Conservation (phyloP, 352 stramenopile species). For the Elongisporangium senticosum region DNA sequence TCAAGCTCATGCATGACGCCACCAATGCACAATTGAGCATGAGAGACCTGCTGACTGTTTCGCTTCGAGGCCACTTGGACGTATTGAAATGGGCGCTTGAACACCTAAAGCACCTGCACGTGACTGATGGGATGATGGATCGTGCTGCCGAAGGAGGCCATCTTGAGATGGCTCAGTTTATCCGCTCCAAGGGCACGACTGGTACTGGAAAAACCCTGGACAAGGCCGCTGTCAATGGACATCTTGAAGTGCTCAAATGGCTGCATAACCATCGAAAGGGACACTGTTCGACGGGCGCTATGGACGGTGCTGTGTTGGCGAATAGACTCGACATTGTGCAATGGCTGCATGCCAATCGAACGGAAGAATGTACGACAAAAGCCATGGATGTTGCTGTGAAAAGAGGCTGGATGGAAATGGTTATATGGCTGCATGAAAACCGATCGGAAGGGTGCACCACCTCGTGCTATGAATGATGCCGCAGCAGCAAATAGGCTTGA, state of each 20-base stretch:
- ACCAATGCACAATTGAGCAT: no score
- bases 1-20: no score
- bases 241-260: slow-evolving; percentile 32
- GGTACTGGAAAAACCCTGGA: slow-evolving; percentile 24
- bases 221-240: slow-evolving; percentile 31
- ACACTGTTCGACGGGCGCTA: slow-evolving; percentile 35
- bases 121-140: slow-evolving; percentile 13
- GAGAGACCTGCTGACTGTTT: no score
- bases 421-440: slow-evolving; percentile 23
- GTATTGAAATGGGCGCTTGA: no score
- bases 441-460: slow-evolving; percentile 23
- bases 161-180: no score
- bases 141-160: slow-evolving; percentile 24
- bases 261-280: slow-evolving; percentile 30
- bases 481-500: slow-evolving; percentile 24
- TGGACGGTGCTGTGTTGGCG: slow-evolving; percentile 26
- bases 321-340: slow-evolving; percentile 26
- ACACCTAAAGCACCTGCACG: background rate
- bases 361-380: slow-evolving; percentile 28
- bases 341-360: slow-evolving; percentile 29
- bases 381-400: slow-evolving; percentile 29
- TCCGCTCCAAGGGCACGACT: no score
- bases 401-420: slow-evolving; percentile 23
- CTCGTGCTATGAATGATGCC: slow-evolving; percentile 20
- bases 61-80: no score